These are phyloP conservation scores for Ambrosia hybrid DNA, from an alignment of 140 eudicot species.

Conservation along the genomic window DNA sequence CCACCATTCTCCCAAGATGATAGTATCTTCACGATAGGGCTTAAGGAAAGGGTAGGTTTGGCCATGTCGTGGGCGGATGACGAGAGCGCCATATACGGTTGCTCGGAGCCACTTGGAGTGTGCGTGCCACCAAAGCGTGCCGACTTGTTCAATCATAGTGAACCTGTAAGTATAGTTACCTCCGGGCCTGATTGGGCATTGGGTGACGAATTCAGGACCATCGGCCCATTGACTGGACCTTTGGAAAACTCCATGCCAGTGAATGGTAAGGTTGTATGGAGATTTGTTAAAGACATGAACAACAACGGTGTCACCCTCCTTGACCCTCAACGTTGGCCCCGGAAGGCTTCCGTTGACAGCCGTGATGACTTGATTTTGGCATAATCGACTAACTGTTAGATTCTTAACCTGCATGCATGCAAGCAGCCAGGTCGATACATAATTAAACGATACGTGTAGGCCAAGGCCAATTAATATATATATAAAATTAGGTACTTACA, in stretches of 20 bases:
- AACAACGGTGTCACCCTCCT: constrained; percentile 63
- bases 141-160: constrained; percentile 59
- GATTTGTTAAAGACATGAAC: constrained; percentile 60
- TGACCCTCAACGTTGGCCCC: constrained; percentile 51
- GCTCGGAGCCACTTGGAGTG: constrained; percentile 60
- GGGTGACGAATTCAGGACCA: constrained; percentile 64
- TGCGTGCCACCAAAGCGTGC: constrained; percentile 84
- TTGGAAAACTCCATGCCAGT: constrained; percentile 78
- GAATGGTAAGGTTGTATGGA: constrained; percentile 65
- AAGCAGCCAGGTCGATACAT: too few species aligned
- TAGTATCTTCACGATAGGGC: constrained; percentile 55
- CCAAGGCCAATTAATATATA: too few species aligned
- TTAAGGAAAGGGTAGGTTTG: constrained; percentile 51
- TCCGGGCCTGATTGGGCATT: constrained; percentile 68
- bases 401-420: constrained; percentile 42
- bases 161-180: constrained; percentile 58
- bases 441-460: too few species aligned
- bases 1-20: constrained; percentile 84
- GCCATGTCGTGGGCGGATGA: constrained; percentile 59
- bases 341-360: constrained; percentile 68
- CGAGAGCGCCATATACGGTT: constrained; percentile 63
- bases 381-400: constrained; percentile 41
- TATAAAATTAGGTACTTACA: constrained; percentile 12
- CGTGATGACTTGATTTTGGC: constrained; percentile 46
- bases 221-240: constrained; percentile 54